phyloP scores from a whole-genome alignment of 495 filamentous ascomycete species.

The Neurospora sp. region DNA sequence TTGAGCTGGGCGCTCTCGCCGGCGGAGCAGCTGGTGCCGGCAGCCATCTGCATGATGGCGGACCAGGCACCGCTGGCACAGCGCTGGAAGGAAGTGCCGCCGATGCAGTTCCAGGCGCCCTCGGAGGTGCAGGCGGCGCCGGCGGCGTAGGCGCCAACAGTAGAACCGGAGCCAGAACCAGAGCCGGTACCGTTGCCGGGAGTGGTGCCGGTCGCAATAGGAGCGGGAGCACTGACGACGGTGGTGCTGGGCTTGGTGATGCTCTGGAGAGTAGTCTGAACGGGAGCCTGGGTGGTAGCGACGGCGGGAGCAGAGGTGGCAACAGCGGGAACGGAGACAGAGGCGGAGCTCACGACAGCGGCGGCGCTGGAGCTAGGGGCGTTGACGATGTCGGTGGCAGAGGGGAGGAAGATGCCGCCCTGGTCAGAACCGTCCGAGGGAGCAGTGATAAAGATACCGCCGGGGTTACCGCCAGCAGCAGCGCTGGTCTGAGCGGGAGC shows the following conservation, averaged over 20 bases:
- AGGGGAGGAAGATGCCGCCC: background rate
- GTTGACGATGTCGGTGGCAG: constrained; percentile 13
- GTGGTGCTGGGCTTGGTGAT: constrained; percentile 11
- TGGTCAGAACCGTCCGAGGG: background rate
- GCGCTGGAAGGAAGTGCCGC: constrained; percentile 50
- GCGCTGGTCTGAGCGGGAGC: constrained; percentile 7
- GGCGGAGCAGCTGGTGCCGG: constrained; percentile 48
- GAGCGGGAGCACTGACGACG: constrained; percentile 10
- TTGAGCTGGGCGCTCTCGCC: constrained; percentile 40
- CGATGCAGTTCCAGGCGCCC: constrained; percentile 57
- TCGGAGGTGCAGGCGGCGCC: constrained; percentile 40
- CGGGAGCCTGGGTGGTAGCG: background rate
- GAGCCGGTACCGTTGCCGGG: constrained; percentile 7
- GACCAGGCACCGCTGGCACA: constrained; percentile 58
- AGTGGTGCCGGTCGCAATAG: constrained; percentile 6
- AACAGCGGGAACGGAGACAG: background rate
- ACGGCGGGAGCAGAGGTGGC: background rate
- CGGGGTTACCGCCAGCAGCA: constrained; percentile 1
- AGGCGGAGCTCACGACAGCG: background rate
- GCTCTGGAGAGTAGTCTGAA: constrained; percentile 9
- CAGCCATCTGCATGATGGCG: constrained; percentile 38
- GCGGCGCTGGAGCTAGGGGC: constrained; percentile 1
- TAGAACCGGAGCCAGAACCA: constrained; percentile 7
- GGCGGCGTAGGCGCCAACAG: constrained; percentile 20
- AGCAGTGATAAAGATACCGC: constrained; percentile 23